Conservation (phyloP, 306 rosid genomes). For the Castanospermum australe region DNA sequence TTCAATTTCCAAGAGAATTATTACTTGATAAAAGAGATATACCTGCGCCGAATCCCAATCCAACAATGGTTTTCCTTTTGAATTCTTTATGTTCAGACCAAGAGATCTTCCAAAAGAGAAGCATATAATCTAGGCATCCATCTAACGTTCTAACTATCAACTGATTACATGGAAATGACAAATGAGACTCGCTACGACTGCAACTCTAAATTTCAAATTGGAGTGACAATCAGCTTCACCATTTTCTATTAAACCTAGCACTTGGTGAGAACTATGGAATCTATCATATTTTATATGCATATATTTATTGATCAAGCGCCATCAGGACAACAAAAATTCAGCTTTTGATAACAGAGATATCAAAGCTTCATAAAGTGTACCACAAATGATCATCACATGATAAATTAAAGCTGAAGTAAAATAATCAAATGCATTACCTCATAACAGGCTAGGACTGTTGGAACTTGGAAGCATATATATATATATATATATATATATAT, state of each 20-base stretch:
- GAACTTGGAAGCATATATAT: neutral
- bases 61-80: neutral
- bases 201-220: neutral
- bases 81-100: neutral
- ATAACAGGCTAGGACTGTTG: neutral
- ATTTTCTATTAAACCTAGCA: neutral
- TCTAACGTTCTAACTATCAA: neutral
- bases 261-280: neutral
- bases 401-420: neutral
- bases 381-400: neutral
- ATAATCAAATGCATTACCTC: neutral
- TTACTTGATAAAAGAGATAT: neutral
- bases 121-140: neutral
- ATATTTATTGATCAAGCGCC: neutral
- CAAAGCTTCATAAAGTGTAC: neutral
- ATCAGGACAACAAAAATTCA: neutral
- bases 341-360: neutral
- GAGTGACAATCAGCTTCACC: neutral
- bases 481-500: no score
- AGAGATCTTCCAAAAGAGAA: slow-evolving; percentile 20
- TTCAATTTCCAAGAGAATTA: neutral
- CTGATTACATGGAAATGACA: neutral
- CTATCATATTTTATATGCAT: neutral
- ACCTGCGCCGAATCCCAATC: neutral
- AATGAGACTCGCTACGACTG: neutral